phyloP scores from a whole-genome alignment of 495 filamentous ascomycete genomes.

The Staphylotrichum longicolle region DNA sequence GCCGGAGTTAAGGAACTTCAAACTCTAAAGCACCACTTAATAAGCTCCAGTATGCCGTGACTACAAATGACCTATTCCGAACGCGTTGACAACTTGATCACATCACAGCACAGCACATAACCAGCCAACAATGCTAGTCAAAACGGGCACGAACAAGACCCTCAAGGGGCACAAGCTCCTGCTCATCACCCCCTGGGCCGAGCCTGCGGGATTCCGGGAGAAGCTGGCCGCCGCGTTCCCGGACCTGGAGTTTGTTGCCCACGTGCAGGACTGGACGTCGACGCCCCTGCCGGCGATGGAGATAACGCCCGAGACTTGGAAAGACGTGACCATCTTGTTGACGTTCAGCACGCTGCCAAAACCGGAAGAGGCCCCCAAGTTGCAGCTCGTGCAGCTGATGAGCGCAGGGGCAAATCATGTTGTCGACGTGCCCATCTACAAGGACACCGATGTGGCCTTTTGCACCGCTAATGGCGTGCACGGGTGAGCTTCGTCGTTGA shows the following conservation, averaged over 20 bases:
- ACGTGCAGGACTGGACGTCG: conserved; percentile 19
- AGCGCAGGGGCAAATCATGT: conserved; percentile 74
- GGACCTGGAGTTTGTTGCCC: conserved; percentile 45
- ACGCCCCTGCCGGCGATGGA: not conserved
- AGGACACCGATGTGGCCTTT: conserved; percentile 59
- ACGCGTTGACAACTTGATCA: not conserved
- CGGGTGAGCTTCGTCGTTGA: conserved; percentile 39
- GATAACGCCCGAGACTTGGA: conserved; percentile 47
- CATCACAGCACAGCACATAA: not conserved
- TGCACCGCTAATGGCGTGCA: conserved; percentile 76
- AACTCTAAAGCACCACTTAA: too few species aligned
- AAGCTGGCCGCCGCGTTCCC: conserved; percentile 50
- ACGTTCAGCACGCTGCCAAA: conserved; percentile 55
- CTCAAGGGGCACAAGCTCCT: conserved; percentile 47
- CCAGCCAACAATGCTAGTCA: not conserved
- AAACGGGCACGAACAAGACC: conserved; percentile 34
- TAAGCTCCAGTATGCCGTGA: too few species aligned
- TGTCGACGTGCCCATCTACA: conserved; percentile 60
- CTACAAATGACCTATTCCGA: too few species aligned
- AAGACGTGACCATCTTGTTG: conserved; percentile 61
- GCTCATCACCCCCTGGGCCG: conserved; percentile 46
- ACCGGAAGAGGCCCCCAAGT: conserved; percentile 49
- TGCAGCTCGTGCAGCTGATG: conserved; percentile 71
- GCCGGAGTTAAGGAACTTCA: too few species aligned
- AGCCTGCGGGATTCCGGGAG: conserved; percentile 42